These are phyloP conservation scores for Phytophthora meadii DNA, from an alignment of 352 stramenopile genomes.

Conservation along the genomic window DNA sequence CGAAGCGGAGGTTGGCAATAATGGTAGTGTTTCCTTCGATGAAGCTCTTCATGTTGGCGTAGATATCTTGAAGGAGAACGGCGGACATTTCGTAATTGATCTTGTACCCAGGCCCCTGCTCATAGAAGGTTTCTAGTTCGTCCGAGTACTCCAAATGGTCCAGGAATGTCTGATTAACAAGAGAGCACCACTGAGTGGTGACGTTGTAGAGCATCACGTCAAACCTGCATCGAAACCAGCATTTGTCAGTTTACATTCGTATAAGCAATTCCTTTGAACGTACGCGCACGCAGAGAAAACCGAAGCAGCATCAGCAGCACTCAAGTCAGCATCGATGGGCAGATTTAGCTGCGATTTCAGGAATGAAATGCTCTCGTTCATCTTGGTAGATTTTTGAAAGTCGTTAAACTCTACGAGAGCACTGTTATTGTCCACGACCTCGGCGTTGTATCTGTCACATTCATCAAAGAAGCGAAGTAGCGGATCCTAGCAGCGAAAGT, in stretches of 20 bases:
- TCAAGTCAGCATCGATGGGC: slow-evolving; percentile 35
- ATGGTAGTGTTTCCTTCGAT: slow-evolving; percentile 43
- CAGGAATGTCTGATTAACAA: slow-evolving; percentile 52
- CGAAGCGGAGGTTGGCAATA: slow-evolving; percentile 65
- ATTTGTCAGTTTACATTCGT: not conserved
- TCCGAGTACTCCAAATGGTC: slow-evolving; percentile 64
- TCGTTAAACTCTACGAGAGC: slow-evolving; percentile 41
- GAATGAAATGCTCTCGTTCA: slow-evolving; percentile 38
- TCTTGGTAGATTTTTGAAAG: slow-evolving; percentile 46
- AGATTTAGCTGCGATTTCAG: slow-evolving; percentile 58
- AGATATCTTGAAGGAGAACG: slow-evolving; percentile 67
- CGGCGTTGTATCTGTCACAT: slow-evolving; percentile 56
- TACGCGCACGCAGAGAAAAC: slow-evolving; percentile 74
- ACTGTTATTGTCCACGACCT: slow-evolving; percentile 61
- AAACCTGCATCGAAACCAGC: slow-evolving; percentile 41
- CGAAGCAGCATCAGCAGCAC: slow-evolving; percentile 41
- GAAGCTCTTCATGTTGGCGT: slow-evolving; percentile 57
- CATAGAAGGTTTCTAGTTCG: slow-evolving; percentile 78
- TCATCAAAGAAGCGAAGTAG: slow-evolving; percentile 77
- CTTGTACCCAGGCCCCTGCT: slow-evolving; percentile 57
- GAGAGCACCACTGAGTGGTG: slow-evolving; percentile 65
- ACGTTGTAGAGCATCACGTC: slow-evolving; percentile 67
- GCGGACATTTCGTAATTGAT: slow-evolving; percentile 86
- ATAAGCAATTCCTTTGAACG: slow-evolving; percentile 12
- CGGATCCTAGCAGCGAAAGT: slow-evolving; percentile 39